Percentiles rank a stretch among this genome's conserved stretches.
Conservation (phyloP, 108 stramenopile species). For the Pseudonitzschia delicatissima region DNA sequence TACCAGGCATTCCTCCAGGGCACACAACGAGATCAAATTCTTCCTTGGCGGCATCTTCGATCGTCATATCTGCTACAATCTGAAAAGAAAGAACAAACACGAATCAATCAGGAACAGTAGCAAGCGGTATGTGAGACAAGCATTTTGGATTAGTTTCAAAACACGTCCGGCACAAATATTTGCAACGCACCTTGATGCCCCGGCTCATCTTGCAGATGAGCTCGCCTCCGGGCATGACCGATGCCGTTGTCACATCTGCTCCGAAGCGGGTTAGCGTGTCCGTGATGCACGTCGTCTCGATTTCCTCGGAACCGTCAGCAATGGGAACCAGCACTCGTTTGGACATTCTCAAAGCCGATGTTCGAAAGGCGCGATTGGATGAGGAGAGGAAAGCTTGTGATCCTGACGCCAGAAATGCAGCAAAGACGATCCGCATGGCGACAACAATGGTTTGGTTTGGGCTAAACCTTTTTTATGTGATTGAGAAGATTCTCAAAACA, state of each 20-base stretch:
- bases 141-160: no score
- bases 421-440: neutral
- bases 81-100: slow-evolving; percentile 9
- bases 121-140: no score
- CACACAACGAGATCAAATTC: slow-evolving; percentile 85
- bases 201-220: slow-evolving; percentile 83
- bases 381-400: neutral
- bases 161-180: neutral
- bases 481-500: no score
- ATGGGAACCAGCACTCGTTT: slow-evolving; percentile 94
- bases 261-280: slow-evolving; percentile 92
- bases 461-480: no score
- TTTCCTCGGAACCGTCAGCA: slow-evolving; percentile 95
- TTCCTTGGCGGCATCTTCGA: slow-evolving; percentile 75
- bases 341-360: slow-evolving; percentile 23
- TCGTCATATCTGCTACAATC: slow-evolving; percentile 80
- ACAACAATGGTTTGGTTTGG: no score
- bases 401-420: neutral
- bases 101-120: no score
- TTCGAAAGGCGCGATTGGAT: neutral
- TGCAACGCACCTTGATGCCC: slow-evolving; percentile 59
- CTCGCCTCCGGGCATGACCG: slow-evolving; percentile 75
- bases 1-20: slow-evolving; percentile 81
- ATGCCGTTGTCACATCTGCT: slow-evolving; percentile 87
- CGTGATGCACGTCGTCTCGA: slow-evolving; percentile 94